Base-by-base conservation (phyloP, 306 rosid species). In the Vicia faba region DNA sequence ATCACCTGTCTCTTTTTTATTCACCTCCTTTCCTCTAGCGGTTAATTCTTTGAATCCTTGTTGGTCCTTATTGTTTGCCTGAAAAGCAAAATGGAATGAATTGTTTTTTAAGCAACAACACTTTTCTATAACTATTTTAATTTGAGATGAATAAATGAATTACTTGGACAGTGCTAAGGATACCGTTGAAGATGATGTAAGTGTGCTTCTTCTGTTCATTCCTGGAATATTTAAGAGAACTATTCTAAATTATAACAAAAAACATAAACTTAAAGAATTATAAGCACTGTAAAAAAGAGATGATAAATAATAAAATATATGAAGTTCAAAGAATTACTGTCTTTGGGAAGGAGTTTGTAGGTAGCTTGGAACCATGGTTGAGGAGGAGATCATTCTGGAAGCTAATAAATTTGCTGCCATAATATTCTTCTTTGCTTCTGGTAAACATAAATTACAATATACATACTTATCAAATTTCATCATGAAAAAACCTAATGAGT, bases 151-250 rank as follows among this genome's bases (percentile, higher is more conserved):
- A 44, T 3, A 3, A n/a, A 44, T 0, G 8, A 45, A 6, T 14
- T 45, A 45, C 51, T 45, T 45, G 51, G 4, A 45, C 20, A 45
- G 11, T 45, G 6, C 28, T 64, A 40, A 78, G 78, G 69, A 87
- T 49, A 64, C 81, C 89, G 57, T 78, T 72, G 83, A 87, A 87
- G 74, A 81, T 62, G 69, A 87, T 75, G 80, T 67, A 85, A 39
- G 88, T 63, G 61, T 76, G 73, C 14, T 75, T 83, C 73, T 76
- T 85, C 70, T 69, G 74, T 48, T 80, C 83, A 66, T 73, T 75
- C 92, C 97, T 89, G 78, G 7, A 11, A 68, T 36, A 55, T 6
- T 28, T 55, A 33, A 53, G 9, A 40, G 18, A 75, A 23, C 1
- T 53, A 14, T 56, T 51, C 0, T 12, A 14, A 29, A 28, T 28